A percentile compares a stretch with the other conserved stretches of the same genome.
Evolutionary conservation across 2,329 filamentous ascomycete genomes (phyloP).

Genomic region (Epichloe uncinata): DNA sequence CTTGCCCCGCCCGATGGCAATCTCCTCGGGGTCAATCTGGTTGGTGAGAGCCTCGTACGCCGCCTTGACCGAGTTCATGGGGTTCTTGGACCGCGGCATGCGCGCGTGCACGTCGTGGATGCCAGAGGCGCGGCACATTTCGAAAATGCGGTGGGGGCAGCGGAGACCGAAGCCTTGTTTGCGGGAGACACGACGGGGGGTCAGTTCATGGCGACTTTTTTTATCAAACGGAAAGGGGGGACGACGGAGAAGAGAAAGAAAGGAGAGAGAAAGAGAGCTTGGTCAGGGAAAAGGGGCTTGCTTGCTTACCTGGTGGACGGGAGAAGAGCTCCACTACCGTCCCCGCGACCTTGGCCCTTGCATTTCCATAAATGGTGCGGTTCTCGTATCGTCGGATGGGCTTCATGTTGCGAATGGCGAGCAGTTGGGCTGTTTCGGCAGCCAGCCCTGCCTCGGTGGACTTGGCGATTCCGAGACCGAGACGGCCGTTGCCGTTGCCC

Average conservation of each 20-base stretch:
- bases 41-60: slow-evolving; percentile 67
- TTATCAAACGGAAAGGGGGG: neutral
- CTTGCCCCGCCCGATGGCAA: slow-evolving; percentile 79
- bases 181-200: too few relatives aligned
- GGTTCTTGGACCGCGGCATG: slow-evolving; percentile 78
- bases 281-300: neutral
- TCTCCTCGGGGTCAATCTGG: slow-evolving; percentile 78
- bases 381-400: slow-evolving; percentile 87
- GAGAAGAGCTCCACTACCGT: slow-evolving; percentile 70
- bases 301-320: slow-evolving; percentile 67
- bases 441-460: slow-evolving; percentile 60
- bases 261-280: neutral
- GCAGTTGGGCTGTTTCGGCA: slow-evolving; percentile 56
- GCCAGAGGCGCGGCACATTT: slow-evolving; percentile 79
- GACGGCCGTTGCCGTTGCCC: slow-evolving; percentile 71
- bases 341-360: slow-evolving; percentile 76
- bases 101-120: slow-evolving; percentile 76
- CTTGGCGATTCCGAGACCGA: slow-evolving; percentile 88
- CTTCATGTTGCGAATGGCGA: slow-evolving; percentile 82
- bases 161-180: slow-evolving; percentile 88
- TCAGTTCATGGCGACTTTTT: too few relatives aligned
- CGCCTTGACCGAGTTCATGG: slow-evolving; percentile 96
- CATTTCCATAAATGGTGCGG: slow-evolving; percentile 78
- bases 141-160: slow-evolving; percentile 82
- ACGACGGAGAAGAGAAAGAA: neutral